Percentiles rank a stretch among this genome's conserved stretches.
phyloP scores from a whole-genome alignment of 1,284 basidiomycete species.

The Ceratobasidium sp. region DNA sequence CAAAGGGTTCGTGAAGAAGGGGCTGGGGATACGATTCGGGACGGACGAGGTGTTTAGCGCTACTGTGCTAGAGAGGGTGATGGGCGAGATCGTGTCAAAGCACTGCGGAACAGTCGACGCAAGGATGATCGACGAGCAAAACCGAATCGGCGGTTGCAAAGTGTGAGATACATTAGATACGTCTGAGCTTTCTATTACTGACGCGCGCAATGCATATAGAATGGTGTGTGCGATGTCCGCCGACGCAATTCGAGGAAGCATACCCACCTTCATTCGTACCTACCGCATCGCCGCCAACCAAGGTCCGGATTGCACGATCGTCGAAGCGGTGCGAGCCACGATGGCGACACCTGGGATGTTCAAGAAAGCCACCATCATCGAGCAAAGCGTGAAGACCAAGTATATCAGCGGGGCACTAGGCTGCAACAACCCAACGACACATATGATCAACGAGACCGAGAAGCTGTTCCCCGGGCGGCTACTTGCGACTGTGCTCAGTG shows the following conservation, averaged over 20 bases:
- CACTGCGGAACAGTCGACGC: neutral
- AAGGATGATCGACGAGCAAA: neutral
- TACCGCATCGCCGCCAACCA: neutral
- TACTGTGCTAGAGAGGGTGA: neutral
- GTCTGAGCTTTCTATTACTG: neutral
- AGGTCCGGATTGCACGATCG: neutral
- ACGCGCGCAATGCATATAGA: neutral
- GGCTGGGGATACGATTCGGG: slow-evolving; percentile 1
- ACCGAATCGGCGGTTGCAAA: neutral
- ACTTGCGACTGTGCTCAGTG: neutral
- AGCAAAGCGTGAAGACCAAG: neutral
- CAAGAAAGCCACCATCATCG: neutral
- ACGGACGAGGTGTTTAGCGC: neutral
- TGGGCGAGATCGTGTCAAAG: slow-evolving; percentile 10
- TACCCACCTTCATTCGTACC: neutral
- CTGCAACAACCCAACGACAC: slow-evolving; percentile 1
- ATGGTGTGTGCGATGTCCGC: neutral
- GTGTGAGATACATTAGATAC: neutral
- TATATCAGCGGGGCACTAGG: slow-evolving; percentile 7
- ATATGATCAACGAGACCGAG: neutral
- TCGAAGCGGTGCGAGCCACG: neutral
- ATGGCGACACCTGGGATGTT: neutral
- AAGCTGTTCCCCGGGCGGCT: neutral
- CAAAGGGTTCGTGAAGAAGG: slow-evolving; percentile 20
- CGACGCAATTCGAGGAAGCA: neutral